Percentiles rank a stretch among this genome's conserved stretches.
These are phyloP conservation scores for Linderniella brevidens DNA, from an alignment of 257 asterid genomes.

Conservation along the genomic window DNA sequence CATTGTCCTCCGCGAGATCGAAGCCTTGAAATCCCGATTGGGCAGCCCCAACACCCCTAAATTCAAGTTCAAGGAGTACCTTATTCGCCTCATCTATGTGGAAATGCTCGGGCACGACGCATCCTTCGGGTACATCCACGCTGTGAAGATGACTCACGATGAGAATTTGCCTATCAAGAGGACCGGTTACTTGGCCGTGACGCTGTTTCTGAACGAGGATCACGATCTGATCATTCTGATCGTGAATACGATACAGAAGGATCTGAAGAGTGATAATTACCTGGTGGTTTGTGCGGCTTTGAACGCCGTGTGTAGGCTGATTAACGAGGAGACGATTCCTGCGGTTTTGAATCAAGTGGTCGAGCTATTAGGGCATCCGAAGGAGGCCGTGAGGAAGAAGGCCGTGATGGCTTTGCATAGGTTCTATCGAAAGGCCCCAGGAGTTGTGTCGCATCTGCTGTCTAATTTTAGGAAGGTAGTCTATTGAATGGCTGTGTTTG, in stretches of 20 bases:
- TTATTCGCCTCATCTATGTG: constrained; percentile 64
- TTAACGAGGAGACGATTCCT: constrained; percentile 96
- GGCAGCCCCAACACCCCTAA: constrained; percentile 67
- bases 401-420: constrained; percentile 96
- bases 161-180: constrained; percentile 59
- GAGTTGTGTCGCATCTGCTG: constrained; percentile 64
- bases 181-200: constrained; percentile 86
- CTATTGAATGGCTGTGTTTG: no score
- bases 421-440: constrained; percentile 71
- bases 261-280: constrained; percentile 78
- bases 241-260: constrained; percentile 96
- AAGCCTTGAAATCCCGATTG: constrained; percentile 53
- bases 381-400: constrained; percentile 92
- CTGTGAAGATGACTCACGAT: constrained; percentile 95
- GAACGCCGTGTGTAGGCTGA: constrained; percentile 83
- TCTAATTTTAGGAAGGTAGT: constrained; percentile 79
- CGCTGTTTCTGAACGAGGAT: constrained; percentile 80
- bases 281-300: constrained; percentile 79
- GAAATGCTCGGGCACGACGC: constrained; percentile 98
- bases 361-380: constrained; percentile 63
- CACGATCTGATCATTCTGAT: constrained; percentile 88
- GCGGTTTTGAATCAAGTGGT: constrained; percentile 92
- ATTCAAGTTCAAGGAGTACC: constrained; percentile 76
- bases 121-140: constrained; percentile 89
- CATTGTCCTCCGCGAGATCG: constrained; percentile 78